Conservation (phyloP, 768 basidiomycete species). For the Antrodiella citrinella region DNA sequence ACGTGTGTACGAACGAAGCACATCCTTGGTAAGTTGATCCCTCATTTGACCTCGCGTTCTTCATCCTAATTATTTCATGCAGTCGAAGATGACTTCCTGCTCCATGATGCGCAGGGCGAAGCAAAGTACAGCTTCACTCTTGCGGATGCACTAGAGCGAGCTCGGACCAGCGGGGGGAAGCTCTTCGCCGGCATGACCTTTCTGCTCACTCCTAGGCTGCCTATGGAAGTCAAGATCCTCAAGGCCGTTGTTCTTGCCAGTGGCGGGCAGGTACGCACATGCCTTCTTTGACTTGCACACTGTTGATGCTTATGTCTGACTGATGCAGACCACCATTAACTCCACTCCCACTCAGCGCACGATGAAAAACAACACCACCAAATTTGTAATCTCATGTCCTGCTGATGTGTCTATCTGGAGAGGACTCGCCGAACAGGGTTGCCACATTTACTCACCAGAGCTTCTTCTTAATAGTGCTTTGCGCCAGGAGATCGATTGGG, state of each 20-base stretch:
- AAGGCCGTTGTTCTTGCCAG: slow-evolving; percentile 61
- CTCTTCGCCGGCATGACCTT: slow-evolving; percentile 62
- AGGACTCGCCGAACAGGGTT: slow-evolving; percentile 40
- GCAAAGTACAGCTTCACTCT: slow-evolving; percentile 61
- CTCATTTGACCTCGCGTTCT: background rate
- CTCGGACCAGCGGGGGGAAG: slow-evolving; percentile 42
- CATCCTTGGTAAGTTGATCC: slow-evolving; percentile 50
- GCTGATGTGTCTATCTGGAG: slow-evolving; percentile 64
- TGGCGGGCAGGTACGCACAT: slow-evolving; percentile 58
- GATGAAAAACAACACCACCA: slow-evolving; percentile 37
- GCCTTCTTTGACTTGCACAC: background rate
- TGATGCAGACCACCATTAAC: slow-evolving; percentile 29
- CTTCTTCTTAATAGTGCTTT: slow-evolving; percentile 56
- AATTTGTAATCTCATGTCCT: slow-evolving; percentile 58
- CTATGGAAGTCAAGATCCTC: slow-evolving; percentile 49
- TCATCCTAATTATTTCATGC: background rate
- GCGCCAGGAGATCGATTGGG: slow-evolving; percentile 62
- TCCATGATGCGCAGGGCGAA: slow-evolving; percentile 59
- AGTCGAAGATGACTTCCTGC: slow-evolving; percentile 58
- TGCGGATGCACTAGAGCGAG: slow-evolving; percentile 47
- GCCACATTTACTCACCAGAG: slow-evolving; percentile 62
- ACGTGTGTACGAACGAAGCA: slow-evolving; percentile 46
- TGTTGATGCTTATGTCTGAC: slow-evolving; percentile 1
- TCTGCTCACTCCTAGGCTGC: slow-evolving; percentile 65
- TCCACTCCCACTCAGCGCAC: slow-evolving; percentile 48